Percentiles rank a stretch among this genome's conserved stretches.
Conservation (phyloP, 2,329 filamentous ascomycete species). For the Penicillium corylophilum region DNA sequence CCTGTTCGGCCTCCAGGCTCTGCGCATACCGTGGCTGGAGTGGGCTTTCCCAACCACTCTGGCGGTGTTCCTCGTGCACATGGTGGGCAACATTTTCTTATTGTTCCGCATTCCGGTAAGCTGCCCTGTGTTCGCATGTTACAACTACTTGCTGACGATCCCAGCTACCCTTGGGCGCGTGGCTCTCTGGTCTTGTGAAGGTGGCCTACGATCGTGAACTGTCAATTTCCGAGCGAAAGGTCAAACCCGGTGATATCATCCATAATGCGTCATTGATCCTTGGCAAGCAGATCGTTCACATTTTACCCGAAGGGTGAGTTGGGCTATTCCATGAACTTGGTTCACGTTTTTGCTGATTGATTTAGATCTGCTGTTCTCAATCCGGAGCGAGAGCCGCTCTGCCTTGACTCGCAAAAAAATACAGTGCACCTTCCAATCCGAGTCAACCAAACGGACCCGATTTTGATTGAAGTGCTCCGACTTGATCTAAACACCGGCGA, state of each 20-base stretch:
- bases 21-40: slow-evolving; percentile 96
- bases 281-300: slow-evolving; percentile 96
- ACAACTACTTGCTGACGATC: neutral
- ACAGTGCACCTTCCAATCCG: slow-evolving; percentile 73
- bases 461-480: slow-evolving; percentile 83
- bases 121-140: slow-evolving; percentile 10
- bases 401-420: slow-evolving; percentile 65
- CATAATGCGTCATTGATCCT: slow-evolving; percentile 92
- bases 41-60: slow-evolving; percentile 75
- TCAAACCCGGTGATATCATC: slow-evolving; percentile 82
- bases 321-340: neutral
- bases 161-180: slow-evolving; percentile 70
- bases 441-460: slow-evolving; percentile 90
- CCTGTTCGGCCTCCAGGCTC: slow-evolving; percentile 78
- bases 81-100: slow-evolving; percentile 74
- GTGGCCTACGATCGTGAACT: slow-evolving; percentile 89
- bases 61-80: slow-evolving; percentile 69
- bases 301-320: slow-evolving; percentile 81
- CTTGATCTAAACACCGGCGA: slow-evolving; percentile 77
- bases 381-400: slow-evolving; percentile 76
- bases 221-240: slow-evolving; percentile 87
- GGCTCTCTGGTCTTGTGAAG: slow-evolving; percentile 71
- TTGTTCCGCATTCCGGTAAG: slow-evolving; percentile 87
- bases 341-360: slow-evolving; percentile 25
- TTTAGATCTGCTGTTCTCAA: slow-evolving; percentile 79